phyloP scores from a whole-genome alignment of 78 protist genomes.

The Acrasis kona region DNA sequence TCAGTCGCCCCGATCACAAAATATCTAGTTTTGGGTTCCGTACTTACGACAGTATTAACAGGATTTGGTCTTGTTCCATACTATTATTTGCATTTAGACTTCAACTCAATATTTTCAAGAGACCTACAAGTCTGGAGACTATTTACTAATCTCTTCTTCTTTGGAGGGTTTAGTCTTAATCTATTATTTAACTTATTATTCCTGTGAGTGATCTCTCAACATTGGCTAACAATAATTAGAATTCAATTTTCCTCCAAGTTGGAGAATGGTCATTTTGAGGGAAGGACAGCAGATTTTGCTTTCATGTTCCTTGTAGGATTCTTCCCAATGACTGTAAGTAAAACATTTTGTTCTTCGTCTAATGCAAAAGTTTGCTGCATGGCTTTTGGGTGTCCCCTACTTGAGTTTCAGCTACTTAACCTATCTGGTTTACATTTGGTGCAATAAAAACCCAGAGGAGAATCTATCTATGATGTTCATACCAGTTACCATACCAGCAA shows the following conservation, averaged over 20 bases:
- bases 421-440: background rate
- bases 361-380: no score
- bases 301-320: background rate
- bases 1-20: background rate
- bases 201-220: background rate
- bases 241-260: background rate
- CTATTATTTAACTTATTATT: background rate
- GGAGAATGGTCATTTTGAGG: background rate
- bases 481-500: background rate
- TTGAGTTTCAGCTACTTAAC: background rate
- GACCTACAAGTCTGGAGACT: background rate
- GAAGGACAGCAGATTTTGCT: background rate
- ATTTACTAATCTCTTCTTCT: background rate
- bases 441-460: background rate
- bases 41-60: background rate
- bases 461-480: background rate
- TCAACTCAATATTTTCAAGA: background rate
- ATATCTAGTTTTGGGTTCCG: background rate
- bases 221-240: background rate
- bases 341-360: no score
- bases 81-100: background rate
- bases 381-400: background rate
- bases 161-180: background rate
- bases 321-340: no score
- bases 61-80: background rate